Base-by-base conservation (phyloP, 805 yeast species). In the Hyphopichia homilentoma region DNA sequence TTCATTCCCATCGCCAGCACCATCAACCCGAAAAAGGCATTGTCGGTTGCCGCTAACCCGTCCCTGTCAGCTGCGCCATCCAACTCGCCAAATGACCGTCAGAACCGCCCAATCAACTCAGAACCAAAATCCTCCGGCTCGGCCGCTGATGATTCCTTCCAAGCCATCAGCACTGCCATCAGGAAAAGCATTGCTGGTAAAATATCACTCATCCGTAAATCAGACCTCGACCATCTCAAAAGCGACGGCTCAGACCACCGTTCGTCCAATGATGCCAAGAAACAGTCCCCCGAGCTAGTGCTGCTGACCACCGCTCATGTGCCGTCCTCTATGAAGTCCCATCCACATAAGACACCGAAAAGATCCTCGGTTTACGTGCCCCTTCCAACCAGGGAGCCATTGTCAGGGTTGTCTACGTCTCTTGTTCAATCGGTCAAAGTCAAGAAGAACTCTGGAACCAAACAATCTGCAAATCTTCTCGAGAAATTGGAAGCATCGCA, bases 151-250 rank as follows among this genome's bases (percentile, higher is more conserved):
- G 64, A 61, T 32, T 70, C 75, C 6, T 69, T 70, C 38, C 70
- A 67, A 36, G 72, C 72, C 0, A 70, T 70, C n/a, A 61, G 69
- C 37, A 59, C 62, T 4, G 68, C 73, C 2, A 68, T 70, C 6
- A 44, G 74, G 18, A 70, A 68, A 38, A 68, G 73, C 33, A 59
- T 67, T 6, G 66, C 72, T 0, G 61, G 58, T 19, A 65, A 60
- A 26, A 33, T 41, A 7, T 18, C 26, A 29, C 5, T 15, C 26
- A 18, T 19, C 46, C 16, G 7, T 21, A 19, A 17, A 14, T 17
- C n/a, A 26, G 11, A 16, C 33, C 6, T 28, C 29, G 4, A 39
- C 38, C 9, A n/a, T n/a, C n/a, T n/a, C n/a, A 27, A 32, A 30
- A 14, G 33, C 14, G 25, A 21, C 30, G 6, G 7, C 18, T 11